These are phyloP conservation scores for Coniochaeta prunicola DNA, from an alignment of 2,329 filamentous ascomycete genomes.

Conservation along the genomic window DNA sequence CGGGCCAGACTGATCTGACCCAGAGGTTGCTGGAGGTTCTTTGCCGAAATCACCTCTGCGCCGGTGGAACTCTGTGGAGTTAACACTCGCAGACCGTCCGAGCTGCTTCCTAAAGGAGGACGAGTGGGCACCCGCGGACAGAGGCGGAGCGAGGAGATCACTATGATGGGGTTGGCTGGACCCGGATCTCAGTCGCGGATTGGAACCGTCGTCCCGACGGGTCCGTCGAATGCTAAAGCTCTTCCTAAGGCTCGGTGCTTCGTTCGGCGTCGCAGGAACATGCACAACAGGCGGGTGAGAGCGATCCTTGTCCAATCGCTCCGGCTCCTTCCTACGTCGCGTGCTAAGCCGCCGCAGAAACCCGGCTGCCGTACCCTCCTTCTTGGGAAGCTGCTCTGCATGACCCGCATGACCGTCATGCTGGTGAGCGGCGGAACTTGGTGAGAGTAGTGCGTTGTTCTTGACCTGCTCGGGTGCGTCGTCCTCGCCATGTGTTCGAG, in stretches of 20 bases:
- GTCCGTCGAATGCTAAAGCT: conserved; percentile 75
- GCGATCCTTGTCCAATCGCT: conserved; percentile 53
- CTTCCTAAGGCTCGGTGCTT: conserved; percentile 59
- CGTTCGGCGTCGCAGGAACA: conserved; percentile 64
- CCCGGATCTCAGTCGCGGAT: conserved; percentile 41
- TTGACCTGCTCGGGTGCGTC: conserved; percentile 71
- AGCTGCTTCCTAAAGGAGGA: conserved; percentile 61
- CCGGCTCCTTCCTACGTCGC: conserved; percentile 58
- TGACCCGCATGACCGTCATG: conserved; percentile 51
- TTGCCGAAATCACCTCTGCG: conserved; percentile 42
- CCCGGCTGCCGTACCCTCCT: conserved; percentile 80
- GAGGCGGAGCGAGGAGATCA: conserved; percentile 69
- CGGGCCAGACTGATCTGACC: conserved; percentile 64
- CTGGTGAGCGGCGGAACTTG: conserved; percentile 35
- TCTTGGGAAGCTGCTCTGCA: conserved; percentile 57
- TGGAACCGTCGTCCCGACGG: conserved; percentile 46
- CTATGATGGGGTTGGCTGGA: conserved; percentile 67
- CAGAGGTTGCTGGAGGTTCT: conserved; percentile 68
- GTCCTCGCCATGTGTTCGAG: conserved; percentile 91
- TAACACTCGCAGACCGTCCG: conserved; percentile 85
- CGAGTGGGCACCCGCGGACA: conserved; percentile 47
- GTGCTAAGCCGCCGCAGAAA: conserved; percentile 88
- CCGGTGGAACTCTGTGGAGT: conserved; percentile 73
- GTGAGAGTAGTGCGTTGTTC: conserved; percentile 52
- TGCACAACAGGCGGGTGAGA: conserved; percentile 68